Base-by-base conservation (phyloP, 2,329 filamentous ascomycete genomes). In the Botrytis pseudocinerea region DNA sequence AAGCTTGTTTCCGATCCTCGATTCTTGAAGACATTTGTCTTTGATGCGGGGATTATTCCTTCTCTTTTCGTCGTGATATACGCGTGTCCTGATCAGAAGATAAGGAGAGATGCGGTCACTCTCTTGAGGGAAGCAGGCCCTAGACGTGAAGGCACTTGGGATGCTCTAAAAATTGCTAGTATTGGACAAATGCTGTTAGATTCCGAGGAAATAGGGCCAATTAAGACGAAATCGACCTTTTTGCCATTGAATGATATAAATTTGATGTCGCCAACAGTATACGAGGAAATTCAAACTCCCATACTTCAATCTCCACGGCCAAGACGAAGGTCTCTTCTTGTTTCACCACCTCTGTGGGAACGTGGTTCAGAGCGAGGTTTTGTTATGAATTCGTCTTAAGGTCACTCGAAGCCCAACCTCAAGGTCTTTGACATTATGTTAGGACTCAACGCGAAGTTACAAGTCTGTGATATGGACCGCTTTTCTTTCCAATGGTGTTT, bases 21-120 rank as follows among this genome's bases (percentile, higher is more conserved):
- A 20, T 78, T 78, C 28, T 70, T 63, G 46, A 76, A 74, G 70
- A 71, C 70, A 22, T 78, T 78, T 62, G 75, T 77, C n/a, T 77
- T 75, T 40, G 76, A 78, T 69, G 73, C 75, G 64, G 76, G 77
- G 16, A 73, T 77, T 57, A 71, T 78, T 4, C 75, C 77, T 32
- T 71, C 71, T 59, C 57, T 78, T 25, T 78, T 75, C 40, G 74
- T 77, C 51, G 75, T 74, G 10, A 57, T 76, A n/a, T 72, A 72
- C 54, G 62, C 69, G 8, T 77, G 76, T 65, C 46, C 44, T 6
- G 68, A 76, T 57, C 65, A 62, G 51, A 65, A 48, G 10, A 59
- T 78, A 35, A 70, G 73, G 28, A 66, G 70, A 18, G 77, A 78
- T n/a, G 77, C 77, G 14, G 40, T 78, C 25, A 40, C 69, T 32